Percentiles rank a stretch among this genome's conserved stretches.
Evolutionary conservation across 768 basidiomycete genomes (phyloP).

Genomic region (Macrolepiota albuminosa): DNA sequence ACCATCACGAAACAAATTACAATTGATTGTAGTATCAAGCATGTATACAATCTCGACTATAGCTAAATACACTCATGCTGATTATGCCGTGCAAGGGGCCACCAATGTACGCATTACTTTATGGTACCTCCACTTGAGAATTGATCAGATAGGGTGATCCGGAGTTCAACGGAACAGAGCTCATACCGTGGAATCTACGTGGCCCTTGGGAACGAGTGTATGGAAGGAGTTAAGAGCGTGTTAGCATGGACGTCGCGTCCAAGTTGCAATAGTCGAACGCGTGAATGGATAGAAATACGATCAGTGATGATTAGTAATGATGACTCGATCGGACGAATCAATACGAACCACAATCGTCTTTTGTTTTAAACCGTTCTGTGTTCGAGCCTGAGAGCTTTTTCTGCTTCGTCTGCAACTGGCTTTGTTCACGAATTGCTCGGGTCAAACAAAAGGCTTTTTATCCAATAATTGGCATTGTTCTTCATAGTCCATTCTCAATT

Average conservation of each 20-base stretch:
- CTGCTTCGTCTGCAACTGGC: neutral
- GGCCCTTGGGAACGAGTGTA: neutral
- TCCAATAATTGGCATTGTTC: neutral
- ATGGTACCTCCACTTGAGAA: neutral
- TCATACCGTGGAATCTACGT: neutral
- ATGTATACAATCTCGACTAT: too few species aligned
- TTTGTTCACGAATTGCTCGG: neutral
- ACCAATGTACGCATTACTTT: neutral
- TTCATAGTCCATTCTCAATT: neutral
- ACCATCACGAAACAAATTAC: too few species aligned
- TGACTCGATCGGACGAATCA: neutral
- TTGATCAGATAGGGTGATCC: neutral
- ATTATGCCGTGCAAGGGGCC: too few species aligned
- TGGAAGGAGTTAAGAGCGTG: neutral
- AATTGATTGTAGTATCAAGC: too few species aligned
- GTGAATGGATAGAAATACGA: neutral
- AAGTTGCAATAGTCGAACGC: neutral
- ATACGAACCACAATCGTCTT: neutral
- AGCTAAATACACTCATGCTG: too few species aligned
- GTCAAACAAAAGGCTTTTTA: neutral
- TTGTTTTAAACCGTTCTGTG: neutral
- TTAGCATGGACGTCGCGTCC: neutral
- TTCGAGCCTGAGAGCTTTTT: neutral
- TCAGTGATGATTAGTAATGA: neutral
- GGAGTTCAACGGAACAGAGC: neutral